phyloP scores from a whole-genome alignment of 257 asterid species.

The Jaltomata sinuosa region DNA sequence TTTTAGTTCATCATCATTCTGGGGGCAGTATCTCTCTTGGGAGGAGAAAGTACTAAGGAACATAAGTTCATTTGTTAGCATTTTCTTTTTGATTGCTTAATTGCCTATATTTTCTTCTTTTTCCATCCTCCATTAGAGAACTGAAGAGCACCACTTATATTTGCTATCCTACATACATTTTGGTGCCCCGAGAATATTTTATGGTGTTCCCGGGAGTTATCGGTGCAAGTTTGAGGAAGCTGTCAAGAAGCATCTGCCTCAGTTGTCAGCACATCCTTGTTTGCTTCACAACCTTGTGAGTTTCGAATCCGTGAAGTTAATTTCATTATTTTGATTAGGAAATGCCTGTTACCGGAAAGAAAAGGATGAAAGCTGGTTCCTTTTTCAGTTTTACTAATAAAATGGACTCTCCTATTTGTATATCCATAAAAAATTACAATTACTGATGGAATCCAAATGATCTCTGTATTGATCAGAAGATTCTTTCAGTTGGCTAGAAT shows the following conservation, averaged over 20 bases:
- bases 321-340: background rate
- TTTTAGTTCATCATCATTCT: background rate
- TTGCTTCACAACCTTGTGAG: slow-evolving; percentile 59
- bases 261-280: slow-evolving; percentile 40
- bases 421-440: background rate
- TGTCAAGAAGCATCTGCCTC: slow-evolving; percentile 46
- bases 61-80: background rate
- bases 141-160: slow-evolving; percentile 72
- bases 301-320: slow-evolving; percentile 2
- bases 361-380: background rate
- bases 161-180: slow-evolving; percentile 61
- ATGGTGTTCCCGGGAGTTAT: slow-evolving; percentile 63
- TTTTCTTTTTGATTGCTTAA: background rate
- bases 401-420: background rate
- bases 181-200: slow-evolving; percentile 66
- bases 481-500: background rate
- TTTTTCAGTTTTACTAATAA: background rate
- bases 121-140: slow-evolving; percentile 42
- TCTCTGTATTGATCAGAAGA: background rate
- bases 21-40: background rate
- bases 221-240: slow-evolving; percentile 51
- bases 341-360: background rate
- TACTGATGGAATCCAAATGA: no score
- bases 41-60: background rate
- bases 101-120: slow-evolving; percentile 15